Evolutionary conservation across 768 basidiomycete genomes (phyloP), one percentile per base, ranked within the genome.

Genomic region (Lactarius indigo): DNA sequence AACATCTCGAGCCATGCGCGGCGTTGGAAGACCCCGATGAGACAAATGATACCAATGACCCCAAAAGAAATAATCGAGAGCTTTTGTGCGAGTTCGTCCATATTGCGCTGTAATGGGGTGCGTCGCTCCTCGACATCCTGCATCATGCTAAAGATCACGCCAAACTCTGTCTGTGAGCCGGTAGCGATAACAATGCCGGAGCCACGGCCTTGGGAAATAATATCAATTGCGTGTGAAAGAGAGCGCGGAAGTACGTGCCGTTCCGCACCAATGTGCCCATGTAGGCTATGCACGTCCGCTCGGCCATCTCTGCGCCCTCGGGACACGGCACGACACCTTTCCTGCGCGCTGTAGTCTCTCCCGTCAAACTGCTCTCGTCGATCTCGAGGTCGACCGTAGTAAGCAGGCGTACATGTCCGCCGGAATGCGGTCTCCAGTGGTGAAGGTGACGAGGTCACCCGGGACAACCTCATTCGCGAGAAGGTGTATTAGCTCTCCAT

Each of bases 1-100:
- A 98, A 98, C 96, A 98, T 98, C 57, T 96, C 96, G 13, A 98
- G 79, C 96, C 94, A 97, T 12, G 90, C 84, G 23, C 96, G 83
- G 44, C 86, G 80, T 74, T 98, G 96, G 68, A 88, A 78, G 18
- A 96, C 86, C 9, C 96, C 96, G 68, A 98, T 89, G 61, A 98
- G 76, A 76, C 92, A 92, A 59, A 98, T 98, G 41, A 97, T 75
- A 5, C 96, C 96, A 69, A 98, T 98, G 59, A 98, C 84, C n/a
- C 87, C 91, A 70, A 98, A 98, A 3, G 95, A 97, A 66, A 95
- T 74, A 31, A 94, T 79, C 1, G 95, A 96, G 2, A 98, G 84
- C 68, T 91, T 91, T 77, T 94, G 90, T 1, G 96, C 96, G 8
- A 98, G 86, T 72, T 98, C 95, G 75, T 98, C 96, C 96, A 98